Evolutionary conservation across 768 basidiomycete genomes (phyloP).

Genomic region (Lactifluus volemus): DNA sequence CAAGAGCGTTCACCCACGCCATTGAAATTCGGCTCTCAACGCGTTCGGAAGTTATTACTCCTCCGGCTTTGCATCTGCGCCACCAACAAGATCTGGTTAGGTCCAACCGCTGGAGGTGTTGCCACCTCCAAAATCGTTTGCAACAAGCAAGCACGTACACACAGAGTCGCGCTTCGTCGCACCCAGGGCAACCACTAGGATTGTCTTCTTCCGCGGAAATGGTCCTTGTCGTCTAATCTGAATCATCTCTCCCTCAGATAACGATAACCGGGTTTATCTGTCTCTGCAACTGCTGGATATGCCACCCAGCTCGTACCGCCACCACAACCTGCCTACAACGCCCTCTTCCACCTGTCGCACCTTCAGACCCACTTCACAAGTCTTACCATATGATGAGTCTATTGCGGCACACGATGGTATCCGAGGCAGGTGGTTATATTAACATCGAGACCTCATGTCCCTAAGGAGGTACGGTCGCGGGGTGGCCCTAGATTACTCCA

Average conservation of each 20-base stretch:
- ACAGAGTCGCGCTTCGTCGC: slow-evolving; percentile 64
- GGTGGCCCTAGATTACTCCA: slow-evolving; percentile 80
- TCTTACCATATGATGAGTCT: slow-evolving; percentile 89
- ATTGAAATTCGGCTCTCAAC: slow-evolving; percentile 30
- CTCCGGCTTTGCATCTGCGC: slow-evolving; percentile 42
- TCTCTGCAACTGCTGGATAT: slow-evolving; percentile 29
- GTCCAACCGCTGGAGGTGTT: slow-evolving; percentile 9
- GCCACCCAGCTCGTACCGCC: slow-evolving; percentile 34
- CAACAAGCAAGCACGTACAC: slow-evolving; percentile 15
- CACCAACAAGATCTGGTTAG: slow-evolving; percentile 30
- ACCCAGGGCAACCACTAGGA: slow-evolving; percentile 63
- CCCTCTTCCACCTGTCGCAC: slow-evolving; percentile 65
- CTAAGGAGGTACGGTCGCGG: slow-evolving; percentile 86
- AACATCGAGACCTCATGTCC: slow-evolving; percentile 81
- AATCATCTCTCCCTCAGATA: slow-evolving; percentile 38
- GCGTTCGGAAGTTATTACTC: slow-evolving; percentile 26
- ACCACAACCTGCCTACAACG: slow-evolving; percentile 55
- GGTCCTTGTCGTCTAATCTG: slow-evolving; percentile 41
- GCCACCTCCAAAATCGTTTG: slow-evolving; percentile 27
- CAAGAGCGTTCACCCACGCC: slow-evolving; percentile 22
- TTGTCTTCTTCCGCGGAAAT: slow-evolving; percentile 44
- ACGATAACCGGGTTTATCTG: slow-evolving; percentile 40
- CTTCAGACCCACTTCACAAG: slow-evolving; percentile 64
- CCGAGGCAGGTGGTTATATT: slow-evolving; percentile 77
- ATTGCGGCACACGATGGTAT: slow-evolving; percentile 69